Evolutionary conservation across 2,329 filamentous ascomycete genomes (phyloP), one percentile per base, ranked within the genome.

Genomic region (Penicillium sp.): DNA sequence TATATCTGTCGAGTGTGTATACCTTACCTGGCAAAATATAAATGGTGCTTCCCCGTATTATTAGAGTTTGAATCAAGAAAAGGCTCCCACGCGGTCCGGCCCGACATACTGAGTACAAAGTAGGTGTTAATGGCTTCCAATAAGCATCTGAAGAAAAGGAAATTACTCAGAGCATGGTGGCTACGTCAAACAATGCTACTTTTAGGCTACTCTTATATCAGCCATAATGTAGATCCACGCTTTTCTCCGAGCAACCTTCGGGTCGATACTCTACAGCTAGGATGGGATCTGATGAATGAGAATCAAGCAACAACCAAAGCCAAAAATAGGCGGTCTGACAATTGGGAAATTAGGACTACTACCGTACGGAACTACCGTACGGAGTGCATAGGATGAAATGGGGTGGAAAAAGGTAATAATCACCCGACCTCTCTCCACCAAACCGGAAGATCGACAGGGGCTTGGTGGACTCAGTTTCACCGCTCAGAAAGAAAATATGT

Each of bases 361-460:
- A 31, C 17, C 8, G 8, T 10, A 37, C 8, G 1, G 6, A n/a
- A 25, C 25, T 31, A 31, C 17, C 8, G 8, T 4, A n/a, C 7
- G 3, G 6, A n/a, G n/a, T 6, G n/a, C 19, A 56, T 59, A 54
- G 57, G 15, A 50, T 19, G 8, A 13, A 33, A 15, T 33, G 19
- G n/a, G 5, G 19, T 42, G 17, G 35, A 33, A 4, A 57, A 54
- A 46, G 31, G 40, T 13, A 13, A 33, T 38, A 49, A 51, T 46
- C 15, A 17, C 33, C 49, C 52, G 49, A 31, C 7, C 5, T 33
- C 13, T 19, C 15, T 35, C 59, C 56, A 25, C 45, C 13, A 13
- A 27, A 12, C 37, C 42, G 19, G 35, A 43, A 37, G 59, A 61
- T 61, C 57, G 57, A 38, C 59, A 59, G 57, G 51, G 46, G 51